Evolutionary conservation across 805 yeast species (phyloP).

Genomic region (Myxozyma neglecta): DNA sequence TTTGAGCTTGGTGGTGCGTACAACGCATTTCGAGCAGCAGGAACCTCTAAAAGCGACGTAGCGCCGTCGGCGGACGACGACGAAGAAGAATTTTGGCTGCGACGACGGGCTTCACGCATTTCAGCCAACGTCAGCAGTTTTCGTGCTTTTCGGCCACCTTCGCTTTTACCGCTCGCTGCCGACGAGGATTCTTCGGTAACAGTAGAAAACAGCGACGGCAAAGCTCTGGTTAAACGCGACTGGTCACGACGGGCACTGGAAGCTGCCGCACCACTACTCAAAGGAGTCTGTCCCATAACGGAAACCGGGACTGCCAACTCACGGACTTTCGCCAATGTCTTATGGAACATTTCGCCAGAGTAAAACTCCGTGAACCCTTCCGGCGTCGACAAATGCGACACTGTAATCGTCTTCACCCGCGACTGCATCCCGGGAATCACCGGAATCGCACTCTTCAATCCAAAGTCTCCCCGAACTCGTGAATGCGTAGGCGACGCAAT

Average conservation of each 20-base stretch:
- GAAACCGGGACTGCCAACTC: slow-evolving; percentile 17
- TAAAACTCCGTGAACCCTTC: slow-evolving; percentile 24
- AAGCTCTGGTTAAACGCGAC: background rate
- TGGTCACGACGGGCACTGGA: background rate
- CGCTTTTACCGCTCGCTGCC: background rate
- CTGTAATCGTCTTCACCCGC: slow-evolving; percentile 5
- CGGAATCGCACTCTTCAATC: slow-evolving; percentile 31
- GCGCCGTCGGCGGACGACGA: background rate
- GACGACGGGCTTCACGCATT: background rate
- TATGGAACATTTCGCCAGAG: slow-evolving; percentile 8
- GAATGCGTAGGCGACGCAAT: slow-evolving; percentile 25
- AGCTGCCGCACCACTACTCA: background rate
- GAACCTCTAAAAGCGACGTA: background rate
- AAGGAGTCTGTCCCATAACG: background rate
- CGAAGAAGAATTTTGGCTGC: background rate
- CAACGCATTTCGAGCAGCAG: background rate
- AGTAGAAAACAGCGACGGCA: background rate
- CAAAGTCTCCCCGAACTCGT: slow-evolving; percentile 26
- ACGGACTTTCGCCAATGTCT: slow-evolving; percentile 8
- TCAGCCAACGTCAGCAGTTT: background rate
- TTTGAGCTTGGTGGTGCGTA: background rate
- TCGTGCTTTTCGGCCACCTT: background rate
- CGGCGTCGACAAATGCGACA: slow-evolving; percentile 18
- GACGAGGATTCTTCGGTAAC: background rate
- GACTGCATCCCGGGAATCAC: background rate